These are phyloP conservation scores for Fusarium globosum DNA, from an alignment of 2,329 filamentous ascomycete genomes.

Conservation along the genomic window DNA sequence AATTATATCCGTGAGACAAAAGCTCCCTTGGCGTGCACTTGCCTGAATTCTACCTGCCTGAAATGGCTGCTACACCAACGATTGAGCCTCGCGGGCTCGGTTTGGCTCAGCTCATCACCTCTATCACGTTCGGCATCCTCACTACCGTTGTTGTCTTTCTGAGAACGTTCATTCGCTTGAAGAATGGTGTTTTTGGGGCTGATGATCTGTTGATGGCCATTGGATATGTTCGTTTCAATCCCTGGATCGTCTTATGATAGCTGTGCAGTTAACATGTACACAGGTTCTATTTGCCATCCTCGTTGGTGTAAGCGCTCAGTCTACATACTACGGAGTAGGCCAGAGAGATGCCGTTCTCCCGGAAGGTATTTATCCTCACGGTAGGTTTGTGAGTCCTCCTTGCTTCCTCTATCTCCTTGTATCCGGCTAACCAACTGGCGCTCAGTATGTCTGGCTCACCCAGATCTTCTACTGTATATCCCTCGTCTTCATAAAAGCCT, in stretches of 20 bases:
- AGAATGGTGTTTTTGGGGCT: neutral
- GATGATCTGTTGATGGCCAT: neutral
- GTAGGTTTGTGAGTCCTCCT: neutral
- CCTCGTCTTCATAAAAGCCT: slow-evolving; percentile 2
- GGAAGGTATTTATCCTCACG: neutral
- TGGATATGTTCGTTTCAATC: neutral
- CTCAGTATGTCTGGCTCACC: neutral
- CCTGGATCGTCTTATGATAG: too few relatives aligned
- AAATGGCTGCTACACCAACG: neutral
- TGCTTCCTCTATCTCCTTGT: neutral
- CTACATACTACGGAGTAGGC: neutral
- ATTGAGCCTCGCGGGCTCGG: neutral
- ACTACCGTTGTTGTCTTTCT: neutral
- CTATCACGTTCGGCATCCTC: neutral
- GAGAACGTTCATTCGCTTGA: neutral
- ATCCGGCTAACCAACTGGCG: accelerated
- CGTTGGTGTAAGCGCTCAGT: neutral
- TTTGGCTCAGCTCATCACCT: neutral
- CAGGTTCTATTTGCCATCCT: too few relatives aligned
- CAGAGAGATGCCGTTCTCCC: neutral
- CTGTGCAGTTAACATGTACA: too few relatives aligned
- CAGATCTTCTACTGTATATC: neutral
- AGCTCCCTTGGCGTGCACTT: neutral
- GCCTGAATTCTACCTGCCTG: neutral
- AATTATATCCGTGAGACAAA: neutral